Base-by-base conservation (phyloP, 495 filamentous ascomycete species). In the Penicillium chermesinum region DNA sequence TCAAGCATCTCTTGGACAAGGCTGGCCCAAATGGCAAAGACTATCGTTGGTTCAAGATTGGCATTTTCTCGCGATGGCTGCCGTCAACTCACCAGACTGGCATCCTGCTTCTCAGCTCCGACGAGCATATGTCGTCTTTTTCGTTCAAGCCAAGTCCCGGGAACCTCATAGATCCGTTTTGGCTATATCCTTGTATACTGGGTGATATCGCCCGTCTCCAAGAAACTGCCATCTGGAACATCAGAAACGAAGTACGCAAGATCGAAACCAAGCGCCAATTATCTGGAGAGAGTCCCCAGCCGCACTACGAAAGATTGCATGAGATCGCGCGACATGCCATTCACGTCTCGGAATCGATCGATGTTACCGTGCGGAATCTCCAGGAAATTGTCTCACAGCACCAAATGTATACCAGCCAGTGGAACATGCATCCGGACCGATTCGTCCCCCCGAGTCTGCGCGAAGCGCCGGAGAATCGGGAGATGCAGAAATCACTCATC, bases 271-370 rank as follows among this genome's bases (percentile, higher is more conserved):
- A 46, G 5, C n/a, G 14, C 2, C 17, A 25, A 1, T 33, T 19
- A 2, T 1, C 17, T 1, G 21, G 38, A 6, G n/a, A 25, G 34
- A 30, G 20, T 8, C 37, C 47, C 2, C 8, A 44, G 6, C 68
- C 73, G 4, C 57, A 72, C 41, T 76, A 74, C 36, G 49, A 57
- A 27, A 47, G 38, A 8, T 51, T 77, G 10, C 73, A 79, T 56
- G 70, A 79, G 20, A 65, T 73, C 30, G 67, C 71, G 16, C 65
- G 75, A 4, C 75, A 78, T 43, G 67, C 65, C 2, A 69, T 75
- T 15, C 72, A 79, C 44, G 63, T 74, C 22, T 68, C 61, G 2
- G 74, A 78, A 41, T 67, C 67, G 0, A 57, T 78, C 1, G 64
- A 70, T 17, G 61, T 76, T 2, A 58, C 64, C 1, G 43, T 61